phyloP scores from a whole-genome alignment of 768 basidiomycete genomes.

The Mycena albidolilacea region DNA sequence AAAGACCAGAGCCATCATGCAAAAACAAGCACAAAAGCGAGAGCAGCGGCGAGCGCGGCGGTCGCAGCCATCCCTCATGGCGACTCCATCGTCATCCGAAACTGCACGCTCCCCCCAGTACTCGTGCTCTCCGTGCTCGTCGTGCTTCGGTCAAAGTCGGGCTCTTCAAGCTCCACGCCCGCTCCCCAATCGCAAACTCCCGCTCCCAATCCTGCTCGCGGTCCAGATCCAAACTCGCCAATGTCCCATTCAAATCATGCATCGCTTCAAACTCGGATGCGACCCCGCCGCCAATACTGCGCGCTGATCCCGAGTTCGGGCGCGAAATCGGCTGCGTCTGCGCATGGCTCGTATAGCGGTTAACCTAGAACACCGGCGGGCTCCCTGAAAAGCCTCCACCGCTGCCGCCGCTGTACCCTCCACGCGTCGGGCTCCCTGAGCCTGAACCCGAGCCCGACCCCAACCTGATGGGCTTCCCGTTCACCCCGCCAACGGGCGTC shows the following conservation, averaged over 20 bases:
- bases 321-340: conserved; percentile 65
- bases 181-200: conserved; percentile 24
- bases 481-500: conserved; percentile 48
- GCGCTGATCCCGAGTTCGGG: conserved; percentile 61
- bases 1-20: conserved; percentile 37
- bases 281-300: conserved; percentile 37
- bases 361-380: conserved; percentile 56
- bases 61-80: no score
- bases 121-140: conserved; percentile 24
- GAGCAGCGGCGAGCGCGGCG: no score
- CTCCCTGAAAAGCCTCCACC: conserved; percentile 63
- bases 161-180: conserved; percentile 32
- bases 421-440: conserved; percentile 56
- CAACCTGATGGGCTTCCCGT: not conserved
- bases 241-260: conserved; percentile 81
- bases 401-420: conserved; percentile 47
- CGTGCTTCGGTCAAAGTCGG: conserved; percentile 28
- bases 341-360: conserved; percentile 55
- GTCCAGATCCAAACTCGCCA: conserved; percentile 78
- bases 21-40: no score
- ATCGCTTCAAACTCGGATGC: conserved; percentile 65
- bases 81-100: conserved; percentile 39
- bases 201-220: conserved; percentile 50
- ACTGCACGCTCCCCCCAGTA: conserved; percentile 40
- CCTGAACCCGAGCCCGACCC: not conserved